Conservation (phyloP, 306 rosid species). For the apple (Malus domestica) region DNA sequence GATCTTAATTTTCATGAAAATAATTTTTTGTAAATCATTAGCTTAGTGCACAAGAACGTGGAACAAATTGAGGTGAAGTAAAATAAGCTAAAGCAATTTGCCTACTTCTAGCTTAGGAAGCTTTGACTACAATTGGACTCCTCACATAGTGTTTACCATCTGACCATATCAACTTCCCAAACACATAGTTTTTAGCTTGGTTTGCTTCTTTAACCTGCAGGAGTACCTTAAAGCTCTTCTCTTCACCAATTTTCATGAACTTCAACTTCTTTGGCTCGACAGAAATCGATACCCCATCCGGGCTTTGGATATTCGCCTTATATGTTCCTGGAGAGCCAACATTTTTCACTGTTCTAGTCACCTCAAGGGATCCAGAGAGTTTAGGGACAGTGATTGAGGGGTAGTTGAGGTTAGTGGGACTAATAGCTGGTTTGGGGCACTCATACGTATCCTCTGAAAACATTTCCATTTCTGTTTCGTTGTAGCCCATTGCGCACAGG, state of each 20-base stretch:
- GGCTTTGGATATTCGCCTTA: constrained; percentile 33
- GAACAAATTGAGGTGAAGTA: neutral
- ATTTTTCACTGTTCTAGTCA: constrained; percentile 57
- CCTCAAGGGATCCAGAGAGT: constrained; percentile 42
- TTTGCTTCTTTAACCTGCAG: constrained; percentile 30
- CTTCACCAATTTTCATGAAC: constrained; percentile 57
- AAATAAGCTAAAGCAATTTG: constrained; percentile 7
- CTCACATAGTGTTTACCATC: constrained; percentile 66
- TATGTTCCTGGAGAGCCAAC: constrained; percentile 73
- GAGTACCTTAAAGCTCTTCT: constrained; percentile 45
- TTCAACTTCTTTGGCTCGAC: constrained; percentile 55
- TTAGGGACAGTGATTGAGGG: constrained; percentile 80
- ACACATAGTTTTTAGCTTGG: constrained; percentile 38
- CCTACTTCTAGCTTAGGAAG: constrained; percentile 14
- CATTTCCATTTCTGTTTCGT: constrained; percentile 34
- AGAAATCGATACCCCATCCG: constrained; percentile 37
- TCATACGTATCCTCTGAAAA: constrained; percentile 35
- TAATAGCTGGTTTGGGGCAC: constrained; percentile 31
- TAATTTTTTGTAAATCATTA: neutral
- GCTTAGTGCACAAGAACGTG: neutral
- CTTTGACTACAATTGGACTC: constrained; percentile 74
- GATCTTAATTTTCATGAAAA: neutral
- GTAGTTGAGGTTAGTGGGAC: constrained; percentile 53
- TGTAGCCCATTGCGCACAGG: constrained; percentile 65
- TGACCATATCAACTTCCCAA: constrained; percentile 72